Evolutionary conservation across 2,329 filamentous ascomycete genomes (phyloP).

Genomic region (Xylaria sp.): DNA sequence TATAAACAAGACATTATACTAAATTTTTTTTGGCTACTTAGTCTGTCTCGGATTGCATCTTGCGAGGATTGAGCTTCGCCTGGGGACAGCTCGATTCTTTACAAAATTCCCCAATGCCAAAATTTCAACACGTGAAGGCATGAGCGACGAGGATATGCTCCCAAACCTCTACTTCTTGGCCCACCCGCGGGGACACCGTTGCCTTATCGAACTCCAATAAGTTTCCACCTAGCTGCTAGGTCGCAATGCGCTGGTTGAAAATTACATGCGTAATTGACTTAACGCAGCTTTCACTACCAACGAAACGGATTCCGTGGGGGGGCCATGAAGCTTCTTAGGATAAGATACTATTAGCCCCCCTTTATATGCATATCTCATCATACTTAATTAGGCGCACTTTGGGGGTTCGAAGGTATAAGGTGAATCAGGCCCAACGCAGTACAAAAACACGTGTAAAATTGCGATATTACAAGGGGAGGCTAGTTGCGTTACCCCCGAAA

Average conservation of each 20-base stretch:
- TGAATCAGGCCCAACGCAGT: too few relatives aligned
- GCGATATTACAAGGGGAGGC: too few relatives aligned
- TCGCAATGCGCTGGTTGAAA: neutral
- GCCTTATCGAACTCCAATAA: slow-evolving; percentile 34
- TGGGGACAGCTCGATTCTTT: slow-evolving; percentile 57
- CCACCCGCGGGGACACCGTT: slow-evolving; percentile 38
- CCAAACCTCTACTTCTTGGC: slow-evolving; percentile 38
- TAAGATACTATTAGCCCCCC: too few relatives aligned
- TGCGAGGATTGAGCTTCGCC: slow-evolving; percentile 58
- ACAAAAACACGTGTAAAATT: neutral
- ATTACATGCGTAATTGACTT: too few relatives aligned
- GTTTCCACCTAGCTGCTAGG: neutral
- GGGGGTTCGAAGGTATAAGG: too few relatives aligned
- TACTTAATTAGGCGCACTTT: too few relatives aligned
- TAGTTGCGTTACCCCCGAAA: too few relatives aligned
- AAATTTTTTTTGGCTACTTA: slow-evolving; percentile 10
- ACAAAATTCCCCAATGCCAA: slow-evolving; percentile 38
- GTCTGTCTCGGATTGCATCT: slow-evolving; percentile 61
- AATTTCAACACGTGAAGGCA: slow-evolving; percentile 37
- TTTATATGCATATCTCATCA: too few relatives aligned
- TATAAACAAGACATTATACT: neutral
- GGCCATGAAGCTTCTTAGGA: too few relatives aligned
- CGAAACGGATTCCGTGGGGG: too few relatives aligned
- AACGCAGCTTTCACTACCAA: too few relatives aligned
- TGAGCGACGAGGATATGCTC: slow-evolving; percentile 41